These are phyloP conservation scores for Pistacia atlantica DNA, from an alignment of 345 rosid species.

Conservation along the genomic window DNA sequence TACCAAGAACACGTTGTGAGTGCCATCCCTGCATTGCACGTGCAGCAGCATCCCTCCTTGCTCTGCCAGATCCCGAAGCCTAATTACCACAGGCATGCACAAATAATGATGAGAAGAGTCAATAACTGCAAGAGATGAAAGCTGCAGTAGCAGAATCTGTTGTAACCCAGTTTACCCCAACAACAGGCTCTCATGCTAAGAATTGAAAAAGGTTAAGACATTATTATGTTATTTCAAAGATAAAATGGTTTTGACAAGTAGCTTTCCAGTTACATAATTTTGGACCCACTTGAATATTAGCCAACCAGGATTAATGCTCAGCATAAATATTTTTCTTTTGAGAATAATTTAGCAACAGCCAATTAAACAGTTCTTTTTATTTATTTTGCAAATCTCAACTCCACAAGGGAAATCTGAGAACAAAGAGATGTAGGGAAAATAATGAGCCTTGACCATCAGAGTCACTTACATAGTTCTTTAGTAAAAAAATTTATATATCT, in stretches of 20 bases:
- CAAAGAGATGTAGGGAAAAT: too few species aligned
- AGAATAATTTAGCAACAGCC: too few species aligned
- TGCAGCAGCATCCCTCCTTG: constrained; percentile 70
- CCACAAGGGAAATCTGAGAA: too few species aligned
- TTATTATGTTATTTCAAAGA: neutral
- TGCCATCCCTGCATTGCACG: constrained; percentile 92
- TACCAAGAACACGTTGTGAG: constrained; percentile 56
- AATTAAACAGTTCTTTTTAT: too few species aligned
- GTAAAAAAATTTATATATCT: neutral
- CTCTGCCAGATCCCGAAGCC: constrained; percentile 60
- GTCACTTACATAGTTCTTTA: neutral
- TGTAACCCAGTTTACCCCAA: neutral
- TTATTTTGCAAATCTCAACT: too few species aligned
- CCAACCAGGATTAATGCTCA: neutral
- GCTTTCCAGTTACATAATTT: neutral
- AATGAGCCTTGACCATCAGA: neutral
- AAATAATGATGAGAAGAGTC: constrained; percentile 6
- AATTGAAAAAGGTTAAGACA: neutral
- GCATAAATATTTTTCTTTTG: neutral
- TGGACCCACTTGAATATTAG: neutral
- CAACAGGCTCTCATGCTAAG: neutral
- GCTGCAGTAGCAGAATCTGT: neutral
- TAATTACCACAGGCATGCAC: constrained; percentile 29
- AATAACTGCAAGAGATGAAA: constrained; percentile 3
- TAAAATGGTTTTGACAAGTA: neutral